These are phyloP conservation scores for Podospora sp. DNA, from an alignment of 495 filamentous ascomycete species.

Conservation along the genomic window DNA sequence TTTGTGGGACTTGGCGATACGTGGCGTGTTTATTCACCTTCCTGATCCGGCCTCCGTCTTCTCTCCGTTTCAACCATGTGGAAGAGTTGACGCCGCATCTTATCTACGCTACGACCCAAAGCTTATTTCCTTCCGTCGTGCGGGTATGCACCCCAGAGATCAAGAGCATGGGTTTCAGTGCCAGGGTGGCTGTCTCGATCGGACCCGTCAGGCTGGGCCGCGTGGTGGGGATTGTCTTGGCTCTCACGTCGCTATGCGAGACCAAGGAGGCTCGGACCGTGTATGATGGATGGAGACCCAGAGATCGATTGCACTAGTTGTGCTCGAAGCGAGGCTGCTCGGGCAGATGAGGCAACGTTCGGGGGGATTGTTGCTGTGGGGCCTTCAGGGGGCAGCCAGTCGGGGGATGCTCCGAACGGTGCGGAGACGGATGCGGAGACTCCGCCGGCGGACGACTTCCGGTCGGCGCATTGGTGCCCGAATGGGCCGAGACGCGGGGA, in stretches of 20 bases:
- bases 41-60: background rate
- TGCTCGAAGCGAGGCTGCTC: too few species aligned
- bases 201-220: background rate
- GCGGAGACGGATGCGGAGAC: conserved; percentile 20
- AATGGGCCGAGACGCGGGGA: background rate
- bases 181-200: background rate
- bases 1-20: background rate
- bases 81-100: background rate
- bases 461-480: conserved; percentile 10
- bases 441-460: background rate
- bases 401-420: background rate
- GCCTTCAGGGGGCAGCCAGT: conserved; percentile 8
- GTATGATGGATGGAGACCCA: too few species aligned
- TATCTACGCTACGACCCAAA: background rate
- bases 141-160: background rate
- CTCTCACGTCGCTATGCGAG: too few species aligned
- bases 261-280: too few species aligned
- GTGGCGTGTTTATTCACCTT: background rate
- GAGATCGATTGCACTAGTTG: too few species aligned
- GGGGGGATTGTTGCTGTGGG: too few species aligned
- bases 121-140: background rate
- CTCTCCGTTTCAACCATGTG: background rate
- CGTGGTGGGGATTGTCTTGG: background rate
- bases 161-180: background rate
- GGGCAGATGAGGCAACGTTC: too few species aligned